Percentiles rank a stretch among this genome's conserved stretches.
phyloP scores from a whole-genome alignment of 805 yeast genomes.

The Torulaspora franciscae region DNA sequence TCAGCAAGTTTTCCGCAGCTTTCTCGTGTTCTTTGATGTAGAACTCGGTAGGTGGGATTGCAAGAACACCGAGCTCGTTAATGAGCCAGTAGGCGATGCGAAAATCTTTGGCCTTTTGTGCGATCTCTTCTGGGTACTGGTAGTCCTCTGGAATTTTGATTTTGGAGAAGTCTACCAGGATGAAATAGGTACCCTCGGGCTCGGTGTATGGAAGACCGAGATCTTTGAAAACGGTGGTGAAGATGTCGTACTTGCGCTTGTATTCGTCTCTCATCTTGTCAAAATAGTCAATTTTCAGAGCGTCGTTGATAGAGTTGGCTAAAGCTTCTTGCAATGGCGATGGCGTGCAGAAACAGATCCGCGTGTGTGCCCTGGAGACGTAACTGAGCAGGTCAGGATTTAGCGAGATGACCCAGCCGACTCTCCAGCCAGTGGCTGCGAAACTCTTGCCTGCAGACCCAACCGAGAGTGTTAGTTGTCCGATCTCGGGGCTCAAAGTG shows the following conservation, averaged over 20 bases:
- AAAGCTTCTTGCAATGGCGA: conserved; percentile 91
- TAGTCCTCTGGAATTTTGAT: conserved; percentile 73
- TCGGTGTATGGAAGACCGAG: conserved; percentile 82
- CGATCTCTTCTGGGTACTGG: conserved; percentile 64
- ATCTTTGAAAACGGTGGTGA: conserved; percentile 77
- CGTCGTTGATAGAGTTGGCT: conserved; percentile 65
- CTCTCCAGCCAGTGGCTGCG: conserved; percentile 99
- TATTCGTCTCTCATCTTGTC: conserved; percentile 64
- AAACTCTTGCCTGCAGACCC: conserved; percentile 98
- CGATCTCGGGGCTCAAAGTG: conserved; percentile 71
- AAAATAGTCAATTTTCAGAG: conserved; percentile 62
- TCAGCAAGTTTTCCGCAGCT: conserved; percentile 75
- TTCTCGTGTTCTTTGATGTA: conserved; percentile 64
- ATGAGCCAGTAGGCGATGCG: conserved; percentile 88
- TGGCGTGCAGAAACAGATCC: conserved; percentile 89
- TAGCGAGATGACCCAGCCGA: conserved; percentile 87
- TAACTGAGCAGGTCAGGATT: conserved; percentile 74
- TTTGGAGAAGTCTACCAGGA: conserved; percentile 80
- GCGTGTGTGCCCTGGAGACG: conserved; percentile 83
- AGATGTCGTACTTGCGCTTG: conserved; percentile 62
- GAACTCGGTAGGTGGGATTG: conserved; percentile 97
- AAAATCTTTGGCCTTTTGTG: conserved; percentile 74
- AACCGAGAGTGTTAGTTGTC: conserved; percentile 74
- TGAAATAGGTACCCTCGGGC: conserved; percentile 92
- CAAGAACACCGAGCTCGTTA: conserved; percentile 87